A percentile compares a stretch with the other conserved stretches of the same genome.
These are phyloP conservation scores for Fraxinus albicans DNA, from an alignment of 305 asterid species.

Conservation along the genomic window DNA sequence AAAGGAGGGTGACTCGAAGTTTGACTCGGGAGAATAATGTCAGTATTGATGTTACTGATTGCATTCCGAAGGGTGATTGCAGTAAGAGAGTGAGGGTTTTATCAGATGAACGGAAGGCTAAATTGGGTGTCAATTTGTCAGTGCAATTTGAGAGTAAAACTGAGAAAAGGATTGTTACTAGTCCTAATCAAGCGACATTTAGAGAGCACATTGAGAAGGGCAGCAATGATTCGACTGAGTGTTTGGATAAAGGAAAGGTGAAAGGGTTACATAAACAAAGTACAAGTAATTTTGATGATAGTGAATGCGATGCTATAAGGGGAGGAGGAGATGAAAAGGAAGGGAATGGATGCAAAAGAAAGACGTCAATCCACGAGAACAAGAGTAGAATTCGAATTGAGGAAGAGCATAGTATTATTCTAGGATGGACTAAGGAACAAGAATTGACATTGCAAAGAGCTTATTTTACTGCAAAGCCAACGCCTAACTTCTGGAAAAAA, in stretches of 20 bases:
- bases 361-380: constrained; percentile 38
- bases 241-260: constrained; percentile 11
- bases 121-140: constrained; percentile 15
- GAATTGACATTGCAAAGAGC: constrained; percentile 66
- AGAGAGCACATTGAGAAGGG: constrained; percentile 8
- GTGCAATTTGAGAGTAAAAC: constrained; percentile 19
- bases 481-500: constrained; percentile 91
- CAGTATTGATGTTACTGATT: constrained; percentile 2
- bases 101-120: constrained; percentile 21
- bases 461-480: constrained; percentile 77
- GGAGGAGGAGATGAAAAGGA: constrained; percentile 13
- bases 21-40: constrained; percentile 13
- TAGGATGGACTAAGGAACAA: constrained; percentile 78
- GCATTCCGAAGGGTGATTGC: constrained; percentile 16
- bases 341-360: constrained; percentile 16
- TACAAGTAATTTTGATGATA: not conserved
- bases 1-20: constrained; percentile 40
- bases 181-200: constrained; percentile 21
- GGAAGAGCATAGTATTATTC: constrained; percentile 31
- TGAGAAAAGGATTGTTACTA: constrained; percentile 46
- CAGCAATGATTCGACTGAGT: not conserved
- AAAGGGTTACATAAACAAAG: constrained; percentile 5
- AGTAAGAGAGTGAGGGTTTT: constrained; percentile 2
- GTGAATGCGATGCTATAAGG: constrained; percentile 17
- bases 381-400: constrained; percentile 44